Evolutionary conservation across 1,284 basidiomycete genomes (phyloP), one percentile per base, ranked within the genome.

Genomic region (Cryptococcus hybrid): DNA sequence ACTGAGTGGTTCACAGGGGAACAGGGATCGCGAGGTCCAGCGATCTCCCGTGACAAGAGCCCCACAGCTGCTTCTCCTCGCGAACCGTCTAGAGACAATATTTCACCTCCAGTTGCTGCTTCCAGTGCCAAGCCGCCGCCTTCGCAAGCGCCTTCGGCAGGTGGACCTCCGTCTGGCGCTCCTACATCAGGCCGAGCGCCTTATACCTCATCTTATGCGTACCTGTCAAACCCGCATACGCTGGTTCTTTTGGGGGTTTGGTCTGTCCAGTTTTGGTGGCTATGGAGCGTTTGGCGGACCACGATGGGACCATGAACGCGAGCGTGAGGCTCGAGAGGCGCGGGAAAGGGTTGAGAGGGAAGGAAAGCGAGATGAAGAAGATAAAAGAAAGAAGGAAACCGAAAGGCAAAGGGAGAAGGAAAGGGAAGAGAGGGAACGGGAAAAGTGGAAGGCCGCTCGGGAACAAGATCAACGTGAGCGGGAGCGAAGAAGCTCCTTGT

Each of bases 301-400:
- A 2, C 52, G 59, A 43, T 60, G 62, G 54, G 58, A 63, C 30
- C 47, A 60, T 3, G 62, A 64, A n/a, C 50, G 59, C 5, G 62
- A 63, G 43, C 45, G 57, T 9, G 57, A 54, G 9, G 54, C 38
- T 15, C 38, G 50, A 18, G 58, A 51, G 18, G 46, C 52, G 0
- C 13, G 18, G 8, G 47, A 54, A 51, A 47, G 40, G 35, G 34
- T 40, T 48, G 52, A 36, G 13, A 24, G 47, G 30, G 57, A 54
- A 39, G 54, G 56, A 6, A 15, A 13, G 13, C 39, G 51, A 54
- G 54, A 51, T 36, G 30, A 52, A 53, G 52, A 36, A 43, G 49
- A 11, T 47, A 61, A 18, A 57, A 53, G 45, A 54, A 61, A 45
- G 13, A 50, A 52, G 40, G 37, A 42, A 34, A 53, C 12, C 13